Percentiles rank a stretch among this genome's conserved stretches.
These are phyloP conservation scores for Pyracantha coccinea DNA, from an alignment of 331 rosid species.

Conservation along the genomic window DNA sequence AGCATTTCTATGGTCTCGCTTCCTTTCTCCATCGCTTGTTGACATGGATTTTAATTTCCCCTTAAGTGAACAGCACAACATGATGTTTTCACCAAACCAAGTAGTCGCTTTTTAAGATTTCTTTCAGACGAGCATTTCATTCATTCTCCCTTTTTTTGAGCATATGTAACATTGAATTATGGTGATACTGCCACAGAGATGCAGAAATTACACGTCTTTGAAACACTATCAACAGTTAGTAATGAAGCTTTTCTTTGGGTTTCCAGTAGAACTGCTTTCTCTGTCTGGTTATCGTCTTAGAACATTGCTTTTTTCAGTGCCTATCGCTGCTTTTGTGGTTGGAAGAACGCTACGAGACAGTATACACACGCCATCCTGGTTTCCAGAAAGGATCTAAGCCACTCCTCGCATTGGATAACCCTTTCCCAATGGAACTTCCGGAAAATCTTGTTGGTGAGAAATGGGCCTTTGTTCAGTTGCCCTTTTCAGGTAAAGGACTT, in stretches of 20 bases:
- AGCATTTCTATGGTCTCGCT: neutral
- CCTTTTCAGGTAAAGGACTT: constrained; percentile 62
- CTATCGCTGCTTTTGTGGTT: constrained; percentile 73
- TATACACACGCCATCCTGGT: constrained; percentile 82
- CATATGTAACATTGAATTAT: neutral
- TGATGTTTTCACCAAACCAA: no score
- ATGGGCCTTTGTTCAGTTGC: constrained; percentile 96
- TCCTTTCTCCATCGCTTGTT: neutral
- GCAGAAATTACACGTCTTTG: neutral
- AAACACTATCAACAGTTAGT: neutral
- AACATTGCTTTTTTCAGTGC: constrained; percentile 49
- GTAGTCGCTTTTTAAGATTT: neutral
- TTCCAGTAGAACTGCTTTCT: neutral
- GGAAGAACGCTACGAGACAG: constrained; percentile 78
- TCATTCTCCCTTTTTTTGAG: neutral
- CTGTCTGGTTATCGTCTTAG: constrained; percentile 6
- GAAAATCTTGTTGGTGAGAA: constrained; percentile 79
- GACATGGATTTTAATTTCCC: neutral
- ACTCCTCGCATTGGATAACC: constrained; percentile 80
- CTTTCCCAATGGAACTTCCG: constrained; percentile 87
- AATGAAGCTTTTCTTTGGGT: neutral
- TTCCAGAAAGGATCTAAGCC: constrained; percentile 80
- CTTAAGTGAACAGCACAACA: neutral
- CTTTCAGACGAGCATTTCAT: neutral
- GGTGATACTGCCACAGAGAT: neutral